Base-by-base conservation (phyloP, 2,329 filamentous ascomycete species). In the Hansfordia pulvinata region DNA sequence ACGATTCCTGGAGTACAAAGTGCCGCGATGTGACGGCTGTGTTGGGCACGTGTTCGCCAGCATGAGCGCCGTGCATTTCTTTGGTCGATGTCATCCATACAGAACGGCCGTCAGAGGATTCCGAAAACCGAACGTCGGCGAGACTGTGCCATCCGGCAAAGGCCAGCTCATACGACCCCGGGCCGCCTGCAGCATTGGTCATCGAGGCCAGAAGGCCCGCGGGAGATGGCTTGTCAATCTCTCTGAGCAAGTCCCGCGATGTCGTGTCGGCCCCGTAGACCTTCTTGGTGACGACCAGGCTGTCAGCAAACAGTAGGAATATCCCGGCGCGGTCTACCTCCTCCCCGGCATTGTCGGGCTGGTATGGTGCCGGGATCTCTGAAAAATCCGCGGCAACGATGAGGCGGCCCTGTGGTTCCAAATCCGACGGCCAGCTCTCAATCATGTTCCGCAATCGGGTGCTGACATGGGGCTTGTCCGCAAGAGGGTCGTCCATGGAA, bases 261-360 rank as follows among this genome's bases (percentile, higher is more conserved):
- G 75, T 79, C 24, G 73, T 60, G 17, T 64, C 69, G 28, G 65
- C 66, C 7, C 66, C 64, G 4, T 62, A 58, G 16, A 70, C 58
- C 49, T 86, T 93, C 37, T 76, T 77, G 10, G 93, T 54, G 12
- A 93, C 57, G 10, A 93, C 65, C 1, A 94, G 48, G 28, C 71
- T 79, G 41, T 94, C 86, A 3, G 82, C 72, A 44, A 94, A 96
- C 3, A 96, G 60, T 4, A 96, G 56, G 26, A 96, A 64, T 14
- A 93, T 74, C 2, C 82, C 80, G 2, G 69, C 57, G 21, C 60
- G 60, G 12, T 70, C 65, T 10, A 52, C 50, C 20, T 51, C 41
- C 14, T 53, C 46, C 35, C 42, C 51, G 42, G 43, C 54, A 27
- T 44, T 57, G 15, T 59, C 36, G 1, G 47, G 35, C 15, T 60